phyloP scores from a whole-genome alignment of 2,329 filamentous ascomycete genomes.

The Diaporthe sp. region DNA sequence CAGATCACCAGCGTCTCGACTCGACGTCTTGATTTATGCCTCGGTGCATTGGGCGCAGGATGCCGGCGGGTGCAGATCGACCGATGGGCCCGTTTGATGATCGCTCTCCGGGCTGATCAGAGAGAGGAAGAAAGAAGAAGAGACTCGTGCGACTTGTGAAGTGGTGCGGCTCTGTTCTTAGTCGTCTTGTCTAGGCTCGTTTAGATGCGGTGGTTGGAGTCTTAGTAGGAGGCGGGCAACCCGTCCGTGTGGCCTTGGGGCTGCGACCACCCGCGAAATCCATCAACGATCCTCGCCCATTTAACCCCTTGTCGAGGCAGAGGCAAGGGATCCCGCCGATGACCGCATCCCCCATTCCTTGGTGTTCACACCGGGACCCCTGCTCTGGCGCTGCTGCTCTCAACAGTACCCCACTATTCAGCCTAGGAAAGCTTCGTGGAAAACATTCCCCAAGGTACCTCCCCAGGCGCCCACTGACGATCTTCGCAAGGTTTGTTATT shows the following conservation, averaged over 20 bases:
- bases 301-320: slow-evolving; percentile 20
- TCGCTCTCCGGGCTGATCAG: background rate
- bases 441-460: slow-evolving; percentile 3
- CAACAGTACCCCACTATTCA: slow-evolving; percentile 26
- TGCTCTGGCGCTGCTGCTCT: slow-evolving; percentile 13
- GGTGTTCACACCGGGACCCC: slow-evolving; percentile 22
- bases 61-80: background rate
- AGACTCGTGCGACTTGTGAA: background rate
- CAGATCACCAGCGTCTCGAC: slow-evolving; percentile 29
- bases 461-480: background rate
- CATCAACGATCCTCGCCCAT: slow-evolving; percentile 14
- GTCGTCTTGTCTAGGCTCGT: background rate
- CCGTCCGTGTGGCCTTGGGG: slow-evolving; percentile 18
- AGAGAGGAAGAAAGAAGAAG: background rate
- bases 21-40: slow-evolving; percentile 10
- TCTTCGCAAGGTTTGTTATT: slow-evolving; percentile 18
- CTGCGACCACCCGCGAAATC: slow-evolving; percentile 22
- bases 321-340: slow-evolving; percentile 31
- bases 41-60: slow-evolving; percentile 19
- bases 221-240: slow-evolving; percentile 17
- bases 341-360: slow-evolving; percentile 35
- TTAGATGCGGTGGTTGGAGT: slow-evolving; percentile 25
- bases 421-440: slow-evolving; percentile 20
- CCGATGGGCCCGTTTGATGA: background rate
- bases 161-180: background rate